Conservation (phyloP, 352 stramenopile species). For the Phytophthora boehmeriae region DNA sequence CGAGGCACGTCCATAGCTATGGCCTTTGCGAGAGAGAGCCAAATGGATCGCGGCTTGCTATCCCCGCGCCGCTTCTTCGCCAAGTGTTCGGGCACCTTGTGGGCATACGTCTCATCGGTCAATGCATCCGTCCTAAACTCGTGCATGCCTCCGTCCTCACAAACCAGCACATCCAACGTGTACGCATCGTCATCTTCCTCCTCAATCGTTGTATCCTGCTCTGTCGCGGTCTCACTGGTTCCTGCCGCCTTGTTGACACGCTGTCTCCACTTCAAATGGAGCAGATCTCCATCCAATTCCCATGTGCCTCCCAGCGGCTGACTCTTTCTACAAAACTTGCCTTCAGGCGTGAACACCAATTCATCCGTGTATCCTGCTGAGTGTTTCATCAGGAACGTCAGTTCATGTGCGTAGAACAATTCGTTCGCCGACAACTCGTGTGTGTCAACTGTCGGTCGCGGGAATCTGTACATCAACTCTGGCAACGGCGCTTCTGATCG, state of each 20-base stretch:
- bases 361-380: constrained; percentile 82
- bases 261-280: constrained; percentile 82
- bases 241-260: constrained; percentile 20
- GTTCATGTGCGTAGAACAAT: constrained; percentile 78
- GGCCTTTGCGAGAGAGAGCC: constrained; percentile 71
- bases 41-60: constrained; percentile 53
- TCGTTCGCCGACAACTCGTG: constrained; percentile 60
- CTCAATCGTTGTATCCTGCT: constrained; percentile 23
- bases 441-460: constrained; percentile 62
- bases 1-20: constrained; percentile 59
- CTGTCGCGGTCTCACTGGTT: constrained; percentile 14
- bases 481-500: constrained; percentile 63
- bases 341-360: constrained; percentile 59
- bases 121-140: constrained; percentile 75
- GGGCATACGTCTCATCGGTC: constrained; percentile 70
- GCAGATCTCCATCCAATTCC: constrained; percentile 77
- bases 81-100: constrained; percentile 67
- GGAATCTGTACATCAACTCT: constrained; percentile 76
- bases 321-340: constrained; percentile 70
- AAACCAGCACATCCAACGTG: constrained; percentile 77
- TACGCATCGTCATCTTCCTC: constrained; percentile 61
- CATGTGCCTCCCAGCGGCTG: constrained; percentile 75
- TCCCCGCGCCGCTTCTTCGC: constrained; percentile 47
- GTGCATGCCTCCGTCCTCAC: constrained; percentile 75
- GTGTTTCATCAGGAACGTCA: constrained; percentile 83